phyloP scores from a whole-genome alignment of 2,329 filamentous ascomycete species.

The Colletotrichum acutatum region DNA sequence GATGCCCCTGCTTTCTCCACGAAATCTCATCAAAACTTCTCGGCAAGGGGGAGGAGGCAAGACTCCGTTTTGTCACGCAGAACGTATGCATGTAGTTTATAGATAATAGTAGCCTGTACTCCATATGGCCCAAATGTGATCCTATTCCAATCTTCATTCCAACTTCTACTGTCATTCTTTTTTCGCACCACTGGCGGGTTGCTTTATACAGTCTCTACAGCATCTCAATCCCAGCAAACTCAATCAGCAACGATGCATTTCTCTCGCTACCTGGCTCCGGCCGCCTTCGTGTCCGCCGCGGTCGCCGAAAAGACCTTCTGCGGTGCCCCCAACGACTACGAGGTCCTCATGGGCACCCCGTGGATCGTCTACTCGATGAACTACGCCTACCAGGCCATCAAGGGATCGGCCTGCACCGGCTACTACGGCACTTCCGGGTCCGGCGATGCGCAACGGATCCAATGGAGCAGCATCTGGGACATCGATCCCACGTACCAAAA shows the following conservation, averaged over 20 bases:
- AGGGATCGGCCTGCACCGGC: slow-evolving; percentile 52
- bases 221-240: background rate
- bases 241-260: background rate
- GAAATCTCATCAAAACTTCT: background rate
- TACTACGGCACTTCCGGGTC: slow-evolving; percentile 48
- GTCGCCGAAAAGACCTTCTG: slow-evolving; percentile 35
- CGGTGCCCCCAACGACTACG: slow-evolving; percentile 40
- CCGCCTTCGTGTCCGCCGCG: slow-evolving; percentile 6
- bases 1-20: background rate
- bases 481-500: slow-evolving; percentile 48
- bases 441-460: slow-evolving; percentile 43
- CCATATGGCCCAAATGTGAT: background rate
- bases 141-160: background rate
- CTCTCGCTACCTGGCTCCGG: background rate
- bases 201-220: background rate
- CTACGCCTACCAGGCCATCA: slow-evolving; percentile 52
- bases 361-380: slow-evolving; percentile 59
- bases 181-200: no score
- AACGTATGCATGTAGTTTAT: no score
- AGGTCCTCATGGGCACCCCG: slow-evolving; percentile 49
- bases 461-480: slow-evolving; percentile 51
- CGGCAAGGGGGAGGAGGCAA: background rate
- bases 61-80: background rate
- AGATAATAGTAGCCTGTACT: background rate
- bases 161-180: background rate